Base-by-base conservation (phyloP, 768 basidiomycete genomes). In the Collybia mongolica region DNA sequence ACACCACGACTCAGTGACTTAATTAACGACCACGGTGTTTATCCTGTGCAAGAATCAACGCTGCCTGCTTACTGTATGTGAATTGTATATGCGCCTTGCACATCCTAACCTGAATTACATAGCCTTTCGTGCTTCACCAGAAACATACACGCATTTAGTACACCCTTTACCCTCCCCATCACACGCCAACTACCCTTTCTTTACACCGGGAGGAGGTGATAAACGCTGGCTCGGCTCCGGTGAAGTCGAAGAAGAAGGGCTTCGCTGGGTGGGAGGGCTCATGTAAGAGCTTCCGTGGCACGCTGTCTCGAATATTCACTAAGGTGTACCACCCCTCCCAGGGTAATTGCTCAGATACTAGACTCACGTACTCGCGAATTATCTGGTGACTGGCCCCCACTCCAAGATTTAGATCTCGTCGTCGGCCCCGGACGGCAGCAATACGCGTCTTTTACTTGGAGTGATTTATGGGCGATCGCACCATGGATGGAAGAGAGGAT, bases 401-500 rank as follows among this genome's bases (percentile, higher is more conserved):
- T 74, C 9, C 82, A 77, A 57, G 82, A 80, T 42, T 56, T 72
- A 19, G 80, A 78, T 55, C 69, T 81, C 9, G 67, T 80, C 20
- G 60, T 69, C 18, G 78, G 75, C 14, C 60, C 73, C 3, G 74
- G 79, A 43, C 70, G 81, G 37, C 71, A 71, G 15, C 86, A 84
- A 43, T 91, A 84, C 62, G 81, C 80, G 6, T 89, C 88, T 9
- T 82, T 92, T 52, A 77, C 75, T 0, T 86, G 82, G 82, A 68
- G 70, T 17, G 90, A 92, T 62, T 67, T 93, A 35, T 74, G 75
- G 61, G 75, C 81, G 26, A 80, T 91, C 50, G 86, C 90, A 35
- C 90, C 88, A 2, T 92, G 90, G 90, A 78, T 92, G 71, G 77
- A 84, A 50, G 79, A 83, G 46, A 72, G 71, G 48, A 75, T 89